phyloP scores from a whole-genome alignment of 352 stramenopile species.

The Blastocystis sp. region DNA sequence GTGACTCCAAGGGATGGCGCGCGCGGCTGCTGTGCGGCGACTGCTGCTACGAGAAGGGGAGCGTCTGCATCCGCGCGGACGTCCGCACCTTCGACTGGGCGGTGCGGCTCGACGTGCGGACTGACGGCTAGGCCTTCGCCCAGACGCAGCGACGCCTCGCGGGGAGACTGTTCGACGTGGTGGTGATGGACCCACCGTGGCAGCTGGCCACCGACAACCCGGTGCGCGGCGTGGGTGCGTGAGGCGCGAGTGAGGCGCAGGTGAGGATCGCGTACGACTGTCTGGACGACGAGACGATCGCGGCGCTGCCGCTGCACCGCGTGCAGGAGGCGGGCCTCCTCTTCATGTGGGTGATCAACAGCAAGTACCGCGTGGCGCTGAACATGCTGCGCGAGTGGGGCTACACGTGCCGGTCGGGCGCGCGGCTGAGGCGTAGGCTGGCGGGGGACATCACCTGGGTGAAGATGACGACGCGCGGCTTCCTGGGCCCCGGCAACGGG shows the following conservation, averaged over 20 bases:
- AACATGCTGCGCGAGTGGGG: conserved; percentile 72
- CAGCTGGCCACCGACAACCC: conserved; percentile 72
- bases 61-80: conserved; percentile 71
- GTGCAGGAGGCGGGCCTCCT: conserved; percentile 72
- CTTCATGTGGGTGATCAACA: conserved; percentile 74
- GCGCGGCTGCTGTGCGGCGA: neutral
- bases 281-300: conserved; percentile 70
- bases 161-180: conserved; percentile 71
- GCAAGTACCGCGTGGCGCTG: conserved; percentile 73
- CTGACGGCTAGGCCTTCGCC: neutral
- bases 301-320: conserved; percentile 70
- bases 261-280: conserved; percentile 73
- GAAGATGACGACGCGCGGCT: conserved; percentile 71
- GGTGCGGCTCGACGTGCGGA: neutral
- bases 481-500: conserved; percentile 72
- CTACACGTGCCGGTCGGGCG: conserved; percentile 21
- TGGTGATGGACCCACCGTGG: conserved; percentile 74
- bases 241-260: neutral
- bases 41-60: neutral
- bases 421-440: conserved; percentile 31
- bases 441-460: conserved; percentile 73
- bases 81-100: conserved; percentile 72
- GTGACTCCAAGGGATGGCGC: neutral
- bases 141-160: conserved; percentile 65
- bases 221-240: conserved; percentile 69